Percentiles rank a stretch among this genome's conserved stretches.
These are phyloP conservation scores for Castanea crenata DNA, from an alignment of 306 rosid genomes.

Conservation along the genomic window DNA sequence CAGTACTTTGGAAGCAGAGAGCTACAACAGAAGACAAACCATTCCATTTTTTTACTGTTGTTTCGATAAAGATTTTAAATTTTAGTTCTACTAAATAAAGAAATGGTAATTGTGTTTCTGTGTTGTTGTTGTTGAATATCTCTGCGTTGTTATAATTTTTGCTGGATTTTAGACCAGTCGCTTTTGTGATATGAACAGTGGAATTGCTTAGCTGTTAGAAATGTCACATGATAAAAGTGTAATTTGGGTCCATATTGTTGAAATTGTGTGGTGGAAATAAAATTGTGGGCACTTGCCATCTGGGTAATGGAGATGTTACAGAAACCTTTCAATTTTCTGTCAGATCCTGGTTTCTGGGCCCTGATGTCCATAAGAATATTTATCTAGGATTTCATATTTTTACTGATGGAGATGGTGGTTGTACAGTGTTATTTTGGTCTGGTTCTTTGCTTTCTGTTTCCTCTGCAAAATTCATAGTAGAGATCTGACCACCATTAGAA, in stretches of 20 bases:
- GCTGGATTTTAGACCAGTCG: conserved; percentile 1
- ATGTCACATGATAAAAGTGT: conserved; percentile 9
- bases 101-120: neutral
- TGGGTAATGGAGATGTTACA: conserved; percentile 22
- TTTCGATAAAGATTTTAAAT: neutral
- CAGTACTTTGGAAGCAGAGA: neutral
- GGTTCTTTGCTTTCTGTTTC: conserved; percentile 7
- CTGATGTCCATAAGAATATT: conserved; percentile 8
- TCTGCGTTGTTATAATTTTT: neutral
- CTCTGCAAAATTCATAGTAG: neutral
- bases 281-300: conserved; percentile 10
- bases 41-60: neutral
- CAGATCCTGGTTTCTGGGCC: conserved; percentile 33
- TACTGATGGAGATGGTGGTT: neutral
- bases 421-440: neutral
- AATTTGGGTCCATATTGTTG: conserved; percentile 25
- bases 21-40: neutral
- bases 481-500: conserved; percentile 9
- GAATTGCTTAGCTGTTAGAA: conserved; percentile 4
- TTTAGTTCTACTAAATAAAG: neutral
- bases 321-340: conserved; percentile 18
- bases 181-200: neutral
- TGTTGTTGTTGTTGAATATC: neutral
- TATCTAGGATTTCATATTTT: neutral
- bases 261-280: conserved; percentile 26